These are phyloP conservation scores for Aspergillus brasiliensis DNA, from an alignment of 2,329 filamentous ascomycete species.

Conservation along the genomic window DNA sequence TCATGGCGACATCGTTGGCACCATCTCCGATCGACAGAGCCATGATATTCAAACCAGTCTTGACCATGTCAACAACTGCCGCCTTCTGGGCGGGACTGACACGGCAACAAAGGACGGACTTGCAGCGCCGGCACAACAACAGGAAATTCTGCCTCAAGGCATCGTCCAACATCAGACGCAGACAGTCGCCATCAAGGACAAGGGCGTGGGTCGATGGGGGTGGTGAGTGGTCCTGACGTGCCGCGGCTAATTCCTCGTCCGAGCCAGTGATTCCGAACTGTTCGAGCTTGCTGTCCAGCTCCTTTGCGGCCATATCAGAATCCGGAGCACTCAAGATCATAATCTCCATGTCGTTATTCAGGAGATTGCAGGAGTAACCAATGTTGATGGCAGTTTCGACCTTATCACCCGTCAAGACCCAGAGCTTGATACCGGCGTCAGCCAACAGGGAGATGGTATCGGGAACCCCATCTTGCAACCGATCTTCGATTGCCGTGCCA, in stretches of 20 bases:
- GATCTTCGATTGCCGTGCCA: constrained; percentile 77
- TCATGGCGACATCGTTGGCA: constrained; percentile 95
- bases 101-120: constrained; percentile 9
- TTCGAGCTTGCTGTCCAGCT: constrained; percentile 5
- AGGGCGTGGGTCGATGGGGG: constrained; percentile 5
- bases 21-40: constrained; percentile 89
- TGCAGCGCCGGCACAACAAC: constrained; percentile 3
- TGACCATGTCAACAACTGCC: constrained; percentile 6
- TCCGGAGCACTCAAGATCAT: constrained; percentile 1
- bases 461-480: constrained; percentile 44
- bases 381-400: constrained; percentile 99
- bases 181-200: constrained; percentile 2
- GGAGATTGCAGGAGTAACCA: constrained; percentile 68
- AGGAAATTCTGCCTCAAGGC: constrained; percentile 7
- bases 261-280: constrained; percentile 7
- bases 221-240: constrained; percentile 7
- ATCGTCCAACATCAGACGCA: constrained; percentile 5
- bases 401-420: constrained; percentile 97
- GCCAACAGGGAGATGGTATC: constrained; percentile 5
- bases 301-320: constrained; percentile 5
- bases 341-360: constrained; percentile 36
- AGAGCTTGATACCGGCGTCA: constrained; percentile 93
- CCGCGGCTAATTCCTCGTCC: constrained; percentile 2
- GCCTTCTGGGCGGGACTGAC: constrained; percentile 7
- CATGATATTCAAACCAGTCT: constrained; percentile 47